phyloP scores from a whole-genome alignment of 257 asterid species.

The Mitragyna speciosa region DNA sequence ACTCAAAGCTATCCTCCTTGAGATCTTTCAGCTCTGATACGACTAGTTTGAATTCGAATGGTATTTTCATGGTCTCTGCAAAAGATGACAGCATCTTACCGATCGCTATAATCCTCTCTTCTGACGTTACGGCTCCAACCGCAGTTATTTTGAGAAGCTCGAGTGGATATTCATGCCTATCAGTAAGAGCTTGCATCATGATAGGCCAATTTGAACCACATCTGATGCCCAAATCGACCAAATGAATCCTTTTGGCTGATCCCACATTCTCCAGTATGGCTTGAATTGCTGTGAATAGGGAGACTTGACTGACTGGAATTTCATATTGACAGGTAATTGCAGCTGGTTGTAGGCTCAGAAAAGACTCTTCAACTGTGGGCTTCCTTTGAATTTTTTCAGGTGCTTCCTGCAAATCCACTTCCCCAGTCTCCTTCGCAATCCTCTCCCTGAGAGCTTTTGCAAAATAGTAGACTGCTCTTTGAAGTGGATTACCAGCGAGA shows the following conservation, averaged over 20 bases:
- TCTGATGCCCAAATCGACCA: slow-evolving; percentile 37
- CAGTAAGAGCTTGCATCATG: slow-evolving; percentile 58
- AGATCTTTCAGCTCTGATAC: slow-evolving; percentile 44
- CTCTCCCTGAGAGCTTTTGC: slow-evolving; percentile 35
- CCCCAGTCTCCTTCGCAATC: slow-evolving; percentile 30
- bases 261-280: too few relatives aligned
- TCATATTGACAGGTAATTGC: not conserved
- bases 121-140: slow-evolving; percentile 33
- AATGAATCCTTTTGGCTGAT: slow-evolving; percentile 34
- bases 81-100: slow-evolving; percentile 37
- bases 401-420: not conserved
- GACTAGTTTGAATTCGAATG: slow-evolving; percentile 33
- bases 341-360: not conserved
- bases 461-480: slow-evolving; percentile 27
- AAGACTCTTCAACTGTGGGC: too few relatives aligned
- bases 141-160: slow-evolving; percentile 59
- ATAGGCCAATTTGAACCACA: slow-evolving; percentile 41
- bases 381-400: not conserved
- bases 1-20: slow-evolving; percentile 27
- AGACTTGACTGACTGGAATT: not conserved
- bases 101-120: slow-evolving; percentile 32
- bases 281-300: too few relatives aligned
- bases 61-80: slow-evolving; percentile 39
- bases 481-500: slow-evolving; percentile 25
- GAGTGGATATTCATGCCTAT: slow-evolving; percentile 26